Evolutionary conservation across 2,329 filamentous ascomycete genomes (phyloP), one percentile per base, ranked within the genome.

Genomic region (Venturia aucupariae): DNA sequence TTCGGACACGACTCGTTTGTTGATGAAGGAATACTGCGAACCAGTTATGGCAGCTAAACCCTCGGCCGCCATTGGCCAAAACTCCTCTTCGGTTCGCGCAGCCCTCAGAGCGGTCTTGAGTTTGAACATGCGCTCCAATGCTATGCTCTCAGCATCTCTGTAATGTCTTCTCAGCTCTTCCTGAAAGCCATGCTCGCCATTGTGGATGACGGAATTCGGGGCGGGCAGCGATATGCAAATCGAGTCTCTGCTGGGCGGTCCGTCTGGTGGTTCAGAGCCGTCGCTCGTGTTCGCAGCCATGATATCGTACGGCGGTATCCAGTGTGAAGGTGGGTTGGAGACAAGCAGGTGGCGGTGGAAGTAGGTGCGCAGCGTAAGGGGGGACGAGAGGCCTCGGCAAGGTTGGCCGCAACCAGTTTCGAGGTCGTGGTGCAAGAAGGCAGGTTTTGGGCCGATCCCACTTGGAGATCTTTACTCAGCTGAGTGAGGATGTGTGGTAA

Each of bases 21-120:
- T 84, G 48, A 89, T 84, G 69, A 90, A 90, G 30, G 81, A 83
- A 75, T 86, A 88, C 71, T 90, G 87, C 10, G 86, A 82, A 66
- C 83, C 82, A 65, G 83, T 79, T 42, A 90, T 83, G 59, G 79
- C 78, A 57, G 86, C 83, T 69, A 90, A 78, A 54, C 84, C 85
- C 70, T 87, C 82, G 75, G 88, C 84, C 65, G 89, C 75, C 27
- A 81, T 75, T 55, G 76, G 77, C 86, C 86, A 90, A 74, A 90
- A 89, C 54, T 65, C 64, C 61, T 81, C 78, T 66, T 86, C 81
- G 2, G 79, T 81, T 61, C 82, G 79, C 61, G 82, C 76, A 24
- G 75, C 75, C 61, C 80, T 78, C 22, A 90, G 74, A 22, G 75
- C 75, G 61, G 76, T 73, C 73, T 90, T 90, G 65, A 90, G 77